phyloP scores from a whole-genome alignment of 352 stramenopile genomes.

The Phytophthora pluvialis region DNA sequence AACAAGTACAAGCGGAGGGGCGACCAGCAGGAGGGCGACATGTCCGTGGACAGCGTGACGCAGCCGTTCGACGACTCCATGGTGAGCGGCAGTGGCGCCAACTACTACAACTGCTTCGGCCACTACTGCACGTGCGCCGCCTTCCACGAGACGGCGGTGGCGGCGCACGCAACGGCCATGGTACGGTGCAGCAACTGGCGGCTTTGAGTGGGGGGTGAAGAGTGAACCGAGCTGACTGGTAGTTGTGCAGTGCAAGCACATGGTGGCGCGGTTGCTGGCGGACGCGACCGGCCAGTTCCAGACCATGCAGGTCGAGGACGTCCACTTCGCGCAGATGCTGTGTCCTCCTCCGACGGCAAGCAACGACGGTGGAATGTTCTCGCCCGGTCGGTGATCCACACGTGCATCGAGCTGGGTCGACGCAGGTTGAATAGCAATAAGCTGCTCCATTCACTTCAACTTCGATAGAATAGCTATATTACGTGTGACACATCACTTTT shows the following conservation, averaged over 20 bases:
- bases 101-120: constrained; percentile 78
- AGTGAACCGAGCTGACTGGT: background rate
- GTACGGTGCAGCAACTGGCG: constrained; percentile 28
- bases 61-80: constrained; percentile 55
- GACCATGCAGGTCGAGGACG: constrained; percentile 58
- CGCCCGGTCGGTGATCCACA: constrained; percentile 10
- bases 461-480: background rate
- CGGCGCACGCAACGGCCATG: constrained; percentile 54
- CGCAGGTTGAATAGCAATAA: background rate
- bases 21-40: constrained; percentile 14
- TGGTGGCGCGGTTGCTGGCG: constrained; percentile 63
- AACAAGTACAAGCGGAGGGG: constrained; percentile 49
- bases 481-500: constrained; percentile 1
- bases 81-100: constrained; percentile 47
- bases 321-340: constrained; percentile 68
- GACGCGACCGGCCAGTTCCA: constrained; percentile 57
- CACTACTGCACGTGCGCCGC: constrained; percentile 71
- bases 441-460: too few relatives aligned
- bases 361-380: constrained; percentile 11
- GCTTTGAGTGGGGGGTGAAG: background rate
- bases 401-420: too few relatives aligned
- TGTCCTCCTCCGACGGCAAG: constrained; percentile 31
- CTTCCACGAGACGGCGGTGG: constrained; percentile 55
- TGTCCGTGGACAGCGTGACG: constrained; percentile 30
- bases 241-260: constrained; percentile 71